Conservation (phyloP, 2,329 filamentous ascomycete genomes). For the Aspergillus sp. region DNA sequence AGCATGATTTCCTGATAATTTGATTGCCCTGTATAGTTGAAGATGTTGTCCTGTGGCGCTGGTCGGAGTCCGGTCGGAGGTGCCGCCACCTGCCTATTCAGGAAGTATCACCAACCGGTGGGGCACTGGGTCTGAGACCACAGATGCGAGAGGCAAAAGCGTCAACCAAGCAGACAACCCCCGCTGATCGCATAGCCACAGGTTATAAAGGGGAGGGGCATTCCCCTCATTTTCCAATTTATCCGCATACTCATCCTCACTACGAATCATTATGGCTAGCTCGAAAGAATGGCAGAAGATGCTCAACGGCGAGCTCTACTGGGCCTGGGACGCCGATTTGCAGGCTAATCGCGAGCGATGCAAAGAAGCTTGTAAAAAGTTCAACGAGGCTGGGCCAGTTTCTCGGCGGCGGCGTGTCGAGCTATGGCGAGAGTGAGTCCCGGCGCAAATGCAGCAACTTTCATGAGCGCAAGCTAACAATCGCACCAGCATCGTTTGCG, state of each 20-base stretch:
- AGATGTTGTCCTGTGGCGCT: not conserved
- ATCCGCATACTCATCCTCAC: not conserved
- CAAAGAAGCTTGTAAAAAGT: constrained; percentile 26
- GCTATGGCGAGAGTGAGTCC: constrained; percentile 26
- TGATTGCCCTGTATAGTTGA: not conserved
- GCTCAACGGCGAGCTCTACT: constrained; percentile 29
- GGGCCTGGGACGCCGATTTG: constrained; percentile 27
- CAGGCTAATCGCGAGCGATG: constrained; percentile 28
- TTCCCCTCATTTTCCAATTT: not conserved
- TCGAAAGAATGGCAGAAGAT: constrained; percentile 32
- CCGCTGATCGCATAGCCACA: not conserved
- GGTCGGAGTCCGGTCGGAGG: not conserved
- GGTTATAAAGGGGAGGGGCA: not conserved
- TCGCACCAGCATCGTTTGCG: constrained; percentile 21
- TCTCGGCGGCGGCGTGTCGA: constrained; percentile 26
- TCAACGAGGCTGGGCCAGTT: constrained; percentile 24
- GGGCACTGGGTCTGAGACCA: not conserved
- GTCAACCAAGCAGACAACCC: not conserved
- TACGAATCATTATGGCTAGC: constrained; percentile 12
- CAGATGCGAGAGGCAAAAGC: not conserved
- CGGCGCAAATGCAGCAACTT: too few species aligned
- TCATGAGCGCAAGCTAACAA: too few species aligned
- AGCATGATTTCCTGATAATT: constrained; percentile 33
- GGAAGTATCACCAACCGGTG: constrained; percentile 10
- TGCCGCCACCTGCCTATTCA: constrained; percentile 12